Conservation (phyloP, 371 early-diverging fungal genomes). For the Actinomortierella ambigua region DNA sequence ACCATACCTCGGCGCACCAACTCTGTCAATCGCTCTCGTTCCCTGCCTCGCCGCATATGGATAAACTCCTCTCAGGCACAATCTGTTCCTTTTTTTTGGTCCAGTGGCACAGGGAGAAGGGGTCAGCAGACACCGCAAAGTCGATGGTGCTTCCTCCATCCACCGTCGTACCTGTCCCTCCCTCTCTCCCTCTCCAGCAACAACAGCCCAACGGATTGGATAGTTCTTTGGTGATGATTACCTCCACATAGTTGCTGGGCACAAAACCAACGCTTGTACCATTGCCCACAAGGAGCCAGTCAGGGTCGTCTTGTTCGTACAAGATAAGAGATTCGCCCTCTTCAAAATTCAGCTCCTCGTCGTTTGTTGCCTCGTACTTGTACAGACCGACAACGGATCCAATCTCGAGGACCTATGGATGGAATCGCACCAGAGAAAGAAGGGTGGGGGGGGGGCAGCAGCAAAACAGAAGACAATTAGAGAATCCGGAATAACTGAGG, state of each 20-base stretch:
- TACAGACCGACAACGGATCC: constrained; percentile 73
- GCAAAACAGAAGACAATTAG: no score
- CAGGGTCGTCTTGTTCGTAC: constrained; percentile 77
- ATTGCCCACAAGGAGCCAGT: constrained; percentile 76
- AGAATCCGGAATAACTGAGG: no score
- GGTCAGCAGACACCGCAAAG: background rate
- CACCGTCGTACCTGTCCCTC: background rate
- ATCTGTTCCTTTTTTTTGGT: constrained; percentile 4
- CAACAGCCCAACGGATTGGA: background rate
- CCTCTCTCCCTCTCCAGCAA: background rate
- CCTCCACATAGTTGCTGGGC: constrained; percentile 79
- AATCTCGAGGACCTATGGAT: constrained; percentile 42
- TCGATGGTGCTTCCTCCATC: no score
- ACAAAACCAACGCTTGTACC: constrained; percentile 69
- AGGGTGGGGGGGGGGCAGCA: background rate
- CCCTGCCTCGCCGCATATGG: no score
- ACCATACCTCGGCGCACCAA: no score
- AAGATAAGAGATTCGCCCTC: constrained; percentile 79
- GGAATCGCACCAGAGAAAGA: background rate
- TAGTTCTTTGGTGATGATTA: constrained; percentile 14
- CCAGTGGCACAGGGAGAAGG: constrained; percentile 2
- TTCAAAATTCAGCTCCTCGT: constrained; percentile 78
- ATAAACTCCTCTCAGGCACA: no score
- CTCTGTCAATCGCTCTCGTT: no score
- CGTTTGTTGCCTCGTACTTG: constrained; percentile 77